Percentiles rank a stretch among this genome's conserved stretches.
These are phyloP conservation scores for Hypoxylon sp. DNA, from an alignment of 2,329 filamentous ascomycete species.

Conservation along the genomic window DNA sequence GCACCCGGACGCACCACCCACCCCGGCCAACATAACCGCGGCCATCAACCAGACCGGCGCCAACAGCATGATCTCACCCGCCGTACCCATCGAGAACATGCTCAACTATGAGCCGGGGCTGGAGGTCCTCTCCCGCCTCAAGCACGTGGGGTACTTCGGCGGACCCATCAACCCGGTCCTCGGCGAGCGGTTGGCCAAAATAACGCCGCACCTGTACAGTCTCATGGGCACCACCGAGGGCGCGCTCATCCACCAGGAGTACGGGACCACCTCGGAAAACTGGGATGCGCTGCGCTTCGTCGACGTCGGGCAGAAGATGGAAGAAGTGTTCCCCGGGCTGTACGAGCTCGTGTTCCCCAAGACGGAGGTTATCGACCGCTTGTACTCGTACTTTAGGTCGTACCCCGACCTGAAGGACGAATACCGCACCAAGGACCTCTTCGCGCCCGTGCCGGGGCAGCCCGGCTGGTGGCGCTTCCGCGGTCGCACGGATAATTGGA, in stretches of 20 bases:
- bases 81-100: constrained; percentile 47
- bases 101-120: constrained; percentile 38
- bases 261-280: constrained; percentile 41
- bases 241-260: constrained; percentile 35
- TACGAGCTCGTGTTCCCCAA: constrained; percentile 51
- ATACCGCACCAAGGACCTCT: constrained; percentile 58
- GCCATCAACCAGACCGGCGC: constrained; percentile 38
- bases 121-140: constrained; percentile 39
- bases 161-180: constrained; percentile 46
- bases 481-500: constrained; percentile 52
- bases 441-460: constrained; percentile 55
- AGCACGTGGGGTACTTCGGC: constrained; percentile 46
- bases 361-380: constrained; percentile 44
- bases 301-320: constrained; percentile 51
- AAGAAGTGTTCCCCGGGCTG: constrained; percentile 49
- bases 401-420: constrained; percentile 57
- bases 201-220: constrained; percentile 44
- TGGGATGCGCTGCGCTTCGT: constrained; percentile 50
- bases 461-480: constrained; percentile 60
- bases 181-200: constrained; percentile 39
- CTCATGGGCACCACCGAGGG: constrained; percentile 47
- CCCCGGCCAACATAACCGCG: constrained; percentile 43
- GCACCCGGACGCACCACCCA: constrained; percentile 40
- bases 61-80: constrained; percentile 39
- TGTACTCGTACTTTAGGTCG: constrained; percentile 46